Conservation (phyloP, 495 filamentous ascomycete species). For the Podospora australis region DNA sequence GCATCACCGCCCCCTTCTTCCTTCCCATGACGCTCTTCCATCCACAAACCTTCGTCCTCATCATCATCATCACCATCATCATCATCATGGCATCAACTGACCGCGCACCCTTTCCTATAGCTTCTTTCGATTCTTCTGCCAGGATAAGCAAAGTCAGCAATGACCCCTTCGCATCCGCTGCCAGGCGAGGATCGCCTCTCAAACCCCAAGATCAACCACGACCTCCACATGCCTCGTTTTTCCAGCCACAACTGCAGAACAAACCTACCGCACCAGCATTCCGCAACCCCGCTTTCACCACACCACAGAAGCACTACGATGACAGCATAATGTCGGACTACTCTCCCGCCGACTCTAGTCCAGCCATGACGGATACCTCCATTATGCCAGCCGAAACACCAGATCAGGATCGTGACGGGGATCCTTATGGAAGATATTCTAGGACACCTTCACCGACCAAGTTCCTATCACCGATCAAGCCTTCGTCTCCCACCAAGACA, state of each 20-base stretch:
- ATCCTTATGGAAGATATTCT: conserved; percentile 30
- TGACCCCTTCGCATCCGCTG: conserved; percentile 30
- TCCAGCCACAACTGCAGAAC: conserved; percentile 29
- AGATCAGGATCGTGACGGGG: conserved; percentile 29
- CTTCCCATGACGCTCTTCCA: no score
- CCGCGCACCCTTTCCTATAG: conserved; percentile 4
- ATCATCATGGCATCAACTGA: conserved; percentile 10
- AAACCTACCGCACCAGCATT: conserved; percentile 45
- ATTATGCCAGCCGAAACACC: conserved; percentile 49
- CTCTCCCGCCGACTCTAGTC: conserved; percentile 78
- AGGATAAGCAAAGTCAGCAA: conserved; percentile 10
- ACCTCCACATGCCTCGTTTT: conserved; percentile 30
- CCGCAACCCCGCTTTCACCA: conserved; percentile 67
- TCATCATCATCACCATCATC: neutral
- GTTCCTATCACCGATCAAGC: no score
- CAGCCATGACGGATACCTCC: conserved; percentile 58
- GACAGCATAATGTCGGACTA: conserved; percentile 56
- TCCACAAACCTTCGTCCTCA: neutral
- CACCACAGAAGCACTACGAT: conserved; percentile 65
- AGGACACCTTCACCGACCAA: conserved; percentile 36
- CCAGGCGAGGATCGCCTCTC: conserved; percentile 17
- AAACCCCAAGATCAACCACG: conserved; percentile 31
- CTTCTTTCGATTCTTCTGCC: conserved; percentile 24
- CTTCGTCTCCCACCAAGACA: conserved; percentile 25
- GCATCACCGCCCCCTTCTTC: neutral